A percentile compares a stretch with the other conserved stretches of the same genome.
phyloP scores from a whole-genome alignment of 129 eudicot species.

The Solidago caesia region DNA sequence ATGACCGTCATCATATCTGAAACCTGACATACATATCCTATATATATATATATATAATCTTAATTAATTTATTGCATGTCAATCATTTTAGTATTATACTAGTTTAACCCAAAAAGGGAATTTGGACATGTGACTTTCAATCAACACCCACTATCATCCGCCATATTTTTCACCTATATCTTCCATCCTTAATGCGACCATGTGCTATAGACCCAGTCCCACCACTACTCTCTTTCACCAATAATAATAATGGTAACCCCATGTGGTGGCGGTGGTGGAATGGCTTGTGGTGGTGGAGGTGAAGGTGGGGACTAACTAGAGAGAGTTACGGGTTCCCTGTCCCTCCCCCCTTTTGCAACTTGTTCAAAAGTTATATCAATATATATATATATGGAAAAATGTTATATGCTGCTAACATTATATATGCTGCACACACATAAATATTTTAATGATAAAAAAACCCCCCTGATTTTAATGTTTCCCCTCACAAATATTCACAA shows the following conservation, averaged over 20 bases:
- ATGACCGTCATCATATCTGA: too few relatives aligned
- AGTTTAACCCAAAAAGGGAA: slow-evolving; percentile 10
- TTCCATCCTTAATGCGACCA: slow-evolving; percentile 8
- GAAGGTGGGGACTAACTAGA: slow-evolving; percentile 23
- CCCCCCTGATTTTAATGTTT: too few relatives aligned
- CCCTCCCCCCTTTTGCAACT: slow-evolving; percentile 8
- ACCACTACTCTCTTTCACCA: slow-evolving; percentile 3
- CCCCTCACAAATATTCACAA: too few relatives aligned
- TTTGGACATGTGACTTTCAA: slow-evolving; percentile 29
- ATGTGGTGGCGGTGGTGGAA: slow-evolving; percentile 25
- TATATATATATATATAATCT: not conserved
- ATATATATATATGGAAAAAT: too few relatives aligned
- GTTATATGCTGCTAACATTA: too few relatives aligned
- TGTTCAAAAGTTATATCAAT: not conserved
- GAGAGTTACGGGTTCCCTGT: slow-evolving; percentile 28
- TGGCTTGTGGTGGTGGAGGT: slow-evolving; percentile 30
- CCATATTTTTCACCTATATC: not conserved
- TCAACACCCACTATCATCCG: slow-evolving; percentile 16
- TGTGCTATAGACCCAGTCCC: slow-evolving; percentile 24
- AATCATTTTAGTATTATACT: slow-evolving; percentile 17
- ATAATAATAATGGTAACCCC: slow-evolving; percentile 20
- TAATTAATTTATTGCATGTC: not conserved
- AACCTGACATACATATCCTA: not conserved
- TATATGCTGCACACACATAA: too few relatives aligned
- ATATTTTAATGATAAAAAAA: too few relatives aligned